Conservation (phyloP, 2,329 filamentous ascomycete genomes). For the Trichophyton verrucosum region DNA sequence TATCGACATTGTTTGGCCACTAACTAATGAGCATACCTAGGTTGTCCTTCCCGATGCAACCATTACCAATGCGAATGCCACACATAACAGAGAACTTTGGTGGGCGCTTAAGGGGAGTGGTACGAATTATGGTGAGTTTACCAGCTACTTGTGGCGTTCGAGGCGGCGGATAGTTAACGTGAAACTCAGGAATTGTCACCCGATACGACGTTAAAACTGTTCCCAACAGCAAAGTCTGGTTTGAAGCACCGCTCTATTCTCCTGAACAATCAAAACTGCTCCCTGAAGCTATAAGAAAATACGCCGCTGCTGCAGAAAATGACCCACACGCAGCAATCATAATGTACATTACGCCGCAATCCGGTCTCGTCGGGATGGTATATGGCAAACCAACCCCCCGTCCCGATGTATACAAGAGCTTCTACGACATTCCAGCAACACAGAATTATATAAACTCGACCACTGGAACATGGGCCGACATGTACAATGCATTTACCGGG, state of each 20-base stretch:
- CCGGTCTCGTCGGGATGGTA: neutral
- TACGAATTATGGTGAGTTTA: constrained; percentile 31
- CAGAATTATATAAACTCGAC: no score
- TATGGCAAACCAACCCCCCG: neutral
- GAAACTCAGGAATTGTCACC: neutral
- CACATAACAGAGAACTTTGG: constrained; percentile 13
- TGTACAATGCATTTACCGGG: no score
- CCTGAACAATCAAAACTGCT: neutral
- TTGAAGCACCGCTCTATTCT: neutral
- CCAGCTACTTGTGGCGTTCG: neutral
- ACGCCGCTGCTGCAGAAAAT: neutral
- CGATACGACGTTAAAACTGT: neutral
- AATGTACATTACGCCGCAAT: neutral
- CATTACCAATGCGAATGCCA: constrained; percentile 20
- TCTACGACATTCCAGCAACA: no score
- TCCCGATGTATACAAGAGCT: neutral
- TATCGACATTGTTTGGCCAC: no score
- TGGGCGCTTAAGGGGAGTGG: constrained; percentile 33
- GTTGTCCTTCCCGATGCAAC: constrained; percentile 23
- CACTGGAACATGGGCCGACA: no score
- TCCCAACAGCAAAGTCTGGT: neutral
- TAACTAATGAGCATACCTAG: no score
- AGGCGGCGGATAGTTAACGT: neutral
- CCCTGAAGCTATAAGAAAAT: neutral
- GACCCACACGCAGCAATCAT: neutral